Conservation (phyloP, 1,284 basidiomycete genomes). For the Fomitopsis betulina region DNA sequence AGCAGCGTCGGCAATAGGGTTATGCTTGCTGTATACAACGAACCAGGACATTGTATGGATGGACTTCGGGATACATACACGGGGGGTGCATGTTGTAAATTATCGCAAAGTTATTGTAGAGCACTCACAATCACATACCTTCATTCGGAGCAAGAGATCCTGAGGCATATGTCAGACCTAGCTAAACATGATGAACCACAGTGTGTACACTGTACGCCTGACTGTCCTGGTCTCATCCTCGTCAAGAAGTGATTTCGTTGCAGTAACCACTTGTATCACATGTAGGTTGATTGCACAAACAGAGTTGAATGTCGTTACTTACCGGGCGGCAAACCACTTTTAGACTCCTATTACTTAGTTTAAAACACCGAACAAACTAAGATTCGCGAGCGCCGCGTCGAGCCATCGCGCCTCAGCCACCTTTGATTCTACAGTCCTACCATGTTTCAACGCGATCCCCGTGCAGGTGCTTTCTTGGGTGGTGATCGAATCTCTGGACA, state of each 20-base stretch:
- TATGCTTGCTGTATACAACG: neutral
- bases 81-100: neutral
- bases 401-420: neutral
- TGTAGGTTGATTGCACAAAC: too few species aligned
- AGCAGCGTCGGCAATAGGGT: neutral
- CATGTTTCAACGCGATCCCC: conserved; percentile 85
- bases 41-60: neutral
- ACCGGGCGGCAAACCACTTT: too few species aligned
- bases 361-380: neutral
- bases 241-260: too few species aligned
- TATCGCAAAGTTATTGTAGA: neutral
- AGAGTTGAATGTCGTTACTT: too few species aligned
- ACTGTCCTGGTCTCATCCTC: too few species aligned
- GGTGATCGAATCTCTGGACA: conserved; percentile 93
- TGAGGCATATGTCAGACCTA: neutral
- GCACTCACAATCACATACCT: neutral
- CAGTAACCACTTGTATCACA: too few species aligned
- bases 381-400: neutral
- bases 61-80: neutral
- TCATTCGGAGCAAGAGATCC: too few species aligned
- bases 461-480: conserved; percentile 87
- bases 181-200: too few species aligned
- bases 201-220: too few species aligned
- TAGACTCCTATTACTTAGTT: too few species aligned
- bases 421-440: neutral